Percentiles rank a stretch among this genome's conserved stretches.
Evolutionary conservation across 352 stramenopile species (phyloP).

Genomic region (Thraustotheca clavata): DNA sequence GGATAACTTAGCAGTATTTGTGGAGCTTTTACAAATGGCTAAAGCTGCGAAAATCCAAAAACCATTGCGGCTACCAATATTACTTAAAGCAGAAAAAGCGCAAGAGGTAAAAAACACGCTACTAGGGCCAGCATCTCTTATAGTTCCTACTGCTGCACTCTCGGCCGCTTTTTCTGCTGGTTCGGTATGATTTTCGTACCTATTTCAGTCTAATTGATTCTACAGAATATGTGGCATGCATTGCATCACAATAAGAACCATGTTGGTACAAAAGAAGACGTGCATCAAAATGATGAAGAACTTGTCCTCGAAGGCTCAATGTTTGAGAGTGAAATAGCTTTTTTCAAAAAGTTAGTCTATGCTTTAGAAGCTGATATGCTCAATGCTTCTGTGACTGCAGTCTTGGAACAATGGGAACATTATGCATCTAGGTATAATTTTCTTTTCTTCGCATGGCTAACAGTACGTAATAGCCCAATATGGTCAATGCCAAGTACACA

Average conservation of each 20-base stretch:
- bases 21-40: conserved; percentile 15
- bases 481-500: neutral
- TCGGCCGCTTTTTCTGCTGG: conserved; percentile 20
- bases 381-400: neutral
- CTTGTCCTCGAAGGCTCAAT: conserved; percentile 16
- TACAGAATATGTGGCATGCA: neutral
- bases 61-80: neutral
- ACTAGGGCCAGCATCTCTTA: conserved; percentile 15
- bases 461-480: neutral
- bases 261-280: neutral
- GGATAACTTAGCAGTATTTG: conserved; percentile 1
- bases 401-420: neutral
- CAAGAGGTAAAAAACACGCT: conserved; percentile 13
- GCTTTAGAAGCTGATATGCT: conserved; percentile 4
- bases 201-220: neutral
- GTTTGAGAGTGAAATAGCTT: conserved; percentile 16
- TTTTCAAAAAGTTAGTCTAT: neutral
- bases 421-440: conserved; percentile 1
- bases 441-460: neutral
- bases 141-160: conserved; percentile 18
- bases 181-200: neutral
- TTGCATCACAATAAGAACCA: neutral
- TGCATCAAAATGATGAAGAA: neutral
- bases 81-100: conserved; percentile 14
- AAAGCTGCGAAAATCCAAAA: conserved; percentile 17